A percentile compares a stretch with the other conserved stretches of the same genome.
Evolutionary conservation across 78 protist genomes (phyloP).

Genomic region (Dictyostelium intermedium): DNA sequence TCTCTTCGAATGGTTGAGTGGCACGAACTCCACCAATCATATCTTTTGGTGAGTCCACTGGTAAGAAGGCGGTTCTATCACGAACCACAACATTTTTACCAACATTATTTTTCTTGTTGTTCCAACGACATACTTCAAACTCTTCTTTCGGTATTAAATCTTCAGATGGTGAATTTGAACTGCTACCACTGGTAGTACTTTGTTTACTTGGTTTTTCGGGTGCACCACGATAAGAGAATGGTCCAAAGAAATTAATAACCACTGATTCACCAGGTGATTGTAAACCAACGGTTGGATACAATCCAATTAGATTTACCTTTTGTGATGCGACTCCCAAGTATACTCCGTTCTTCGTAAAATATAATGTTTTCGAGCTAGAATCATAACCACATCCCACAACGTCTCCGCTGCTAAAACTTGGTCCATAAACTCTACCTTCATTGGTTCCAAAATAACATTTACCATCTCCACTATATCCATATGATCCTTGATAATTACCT

Average conservation of each 20-base stretch:
- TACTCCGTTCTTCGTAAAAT: slow-evolving; percentile 55
- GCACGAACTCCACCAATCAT: slow-evolving; percentile 45
- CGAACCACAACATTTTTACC: slow-evolving; percentile 14
- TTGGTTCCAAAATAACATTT: slow-evolving; percentile 31
- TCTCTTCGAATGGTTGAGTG: slow-evolving; percentile 36
- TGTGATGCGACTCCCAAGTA: slow-evolving; percentile 26
- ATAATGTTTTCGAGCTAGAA: slow-evolving; percentile 6
- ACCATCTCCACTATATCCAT: slow-evolving; percentile 69
- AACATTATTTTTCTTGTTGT: neutral
- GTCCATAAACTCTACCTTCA: slow-evolving; percentile 27
- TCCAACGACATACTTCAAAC: slow-evolving; percentile 48
- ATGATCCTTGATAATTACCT: slow-evolving; percentile 35
- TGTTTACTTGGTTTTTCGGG: neutral
- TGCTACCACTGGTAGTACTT: neutral
- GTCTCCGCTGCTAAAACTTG: slow-evolving; percentile 28
- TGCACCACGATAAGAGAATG: slow-evolving; percentile 11
- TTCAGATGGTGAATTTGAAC: neutral
- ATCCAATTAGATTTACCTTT: slow-evolving; percentile 1
- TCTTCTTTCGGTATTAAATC: slow-evolving; percentile 58
- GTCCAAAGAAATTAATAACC: slow-evolving; percentile 28
- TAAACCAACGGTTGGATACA: slow-evolving; percentile 56
- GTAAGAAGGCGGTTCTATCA: slow-evolving; percentile 9
- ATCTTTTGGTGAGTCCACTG: slow-evolving; percentile 1
- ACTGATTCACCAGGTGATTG: slow-evolving; percentile 49
- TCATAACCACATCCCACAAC: slow-evolving; percentile 67